These are phyloP conservation scores for Teunomyces cretensis DNA, from an alignment of 805 yeast species.

Conservation along the genomic window DNA sequence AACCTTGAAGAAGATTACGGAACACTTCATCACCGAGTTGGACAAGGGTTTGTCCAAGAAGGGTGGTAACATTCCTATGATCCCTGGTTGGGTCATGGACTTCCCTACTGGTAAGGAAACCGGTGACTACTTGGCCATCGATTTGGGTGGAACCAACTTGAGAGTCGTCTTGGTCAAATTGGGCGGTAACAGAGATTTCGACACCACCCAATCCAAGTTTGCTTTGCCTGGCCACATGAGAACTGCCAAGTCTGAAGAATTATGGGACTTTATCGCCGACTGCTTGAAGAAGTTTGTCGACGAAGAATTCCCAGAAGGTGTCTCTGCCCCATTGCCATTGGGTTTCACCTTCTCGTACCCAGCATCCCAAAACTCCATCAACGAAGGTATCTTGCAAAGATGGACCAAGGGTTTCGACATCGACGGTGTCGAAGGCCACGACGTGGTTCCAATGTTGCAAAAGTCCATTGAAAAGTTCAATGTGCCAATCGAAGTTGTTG, in stretches of 20 bases:
- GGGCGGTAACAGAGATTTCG: constrained; percentile 81
- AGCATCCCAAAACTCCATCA: constrained; percentile 76
- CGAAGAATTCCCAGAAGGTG: constrained; percentile 70
- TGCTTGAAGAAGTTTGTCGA: constrained; percentile 69
- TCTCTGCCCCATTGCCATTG: constrained; percentile 50
- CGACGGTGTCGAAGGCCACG: constrained; percentile 88
- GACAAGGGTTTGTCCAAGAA: constrained; percentile 72
- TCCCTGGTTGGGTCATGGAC: constrained; percentile 94
- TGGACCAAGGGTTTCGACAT: constrained; percentile 99
- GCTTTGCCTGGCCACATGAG: constrained; percentile 75
- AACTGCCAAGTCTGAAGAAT: constrained; percentile 71
- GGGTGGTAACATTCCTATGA: constrained; percentile 94
- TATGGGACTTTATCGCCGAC: constrained; percentile 85
- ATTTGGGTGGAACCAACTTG: constrained; percentile 95
- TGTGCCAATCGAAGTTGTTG: constrained; percentile 83
- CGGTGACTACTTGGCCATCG: constrained; percentile 90
- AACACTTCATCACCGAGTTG: constrained; percentile 76
- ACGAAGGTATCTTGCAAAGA: constrained; percentile 83
- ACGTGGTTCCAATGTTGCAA: constrained; percentile 91
- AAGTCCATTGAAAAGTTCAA: constrained; percentile 59
- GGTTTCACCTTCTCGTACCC: constrained; percentile 98
- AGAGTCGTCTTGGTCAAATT: constrained; percentile 87
- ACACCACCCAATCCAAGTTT: constrained; percentile 83
- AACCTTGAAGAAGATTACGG: constrained; percentile 62
- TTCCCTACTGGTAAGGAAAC: constrained; percentile 89